phyloP scores from a whole-genome alignment of 1,284 basidiomycete species.

The Peniophora sp. region DNA sequence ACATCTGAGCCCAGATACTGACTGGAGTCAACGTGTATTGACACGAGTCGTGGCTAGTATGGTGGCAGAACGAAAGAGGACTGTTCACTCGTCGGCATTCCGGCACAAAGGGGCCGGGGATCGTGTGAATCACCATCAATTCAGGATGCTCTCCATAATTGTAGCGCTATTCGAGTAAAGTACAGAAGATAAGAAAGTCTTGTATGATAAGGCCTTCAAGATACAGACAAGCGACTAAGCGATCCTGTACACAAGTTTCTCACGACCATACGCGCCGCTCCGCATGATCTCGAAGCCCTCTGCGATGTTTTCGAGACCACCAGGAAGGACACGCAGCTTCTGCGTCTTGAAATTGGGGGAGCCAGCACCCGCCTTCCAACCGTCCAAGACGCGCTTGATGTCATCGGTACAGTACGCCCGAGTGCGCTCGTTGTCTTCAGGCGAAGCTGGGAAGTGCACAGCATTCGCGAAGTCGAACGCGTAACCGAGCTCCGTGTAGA shows the following conservation, averaged over 20 bases:
- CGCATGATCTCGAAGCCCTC: neutral
- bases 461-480: neutral
- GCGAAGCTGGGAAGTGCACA: neutral
- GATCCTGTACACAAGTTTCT: constrained; percentile 1
- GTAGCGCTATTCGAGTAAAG: too few relatives aligned
- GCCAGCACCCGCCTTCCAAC: neutral
- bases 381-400: neutral
- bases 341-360: neutral
- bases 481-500: neutral
- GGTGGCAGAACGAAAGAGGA: too few relatives aligned
- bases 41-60: too few relatives aligned
- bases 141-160: too few relatives aligned
- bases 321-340: neutral
- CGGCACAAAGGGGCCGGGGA: too few relatives aligned
- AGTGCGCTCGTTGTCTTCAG: constrained; percentile 1
- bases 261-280: neutral
- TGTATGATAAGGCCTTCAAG: too few relatives aligned
- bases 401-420: neutral
- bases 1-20: too few relatives aligned
- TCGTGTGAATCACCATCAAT: too few relatives aligned
- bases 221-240: neutral
- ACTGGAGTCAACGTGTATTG: too few relatives aligned
- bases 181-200: too few relatives aligned
- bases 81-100: too few relatives aligned
- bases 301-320: neutral